These are phyloP conservation scores for Aspergillus sp. DNA, from an alignment of 2,329 filamentous ascomycete species.

Conservation along the genomic window DNA sequence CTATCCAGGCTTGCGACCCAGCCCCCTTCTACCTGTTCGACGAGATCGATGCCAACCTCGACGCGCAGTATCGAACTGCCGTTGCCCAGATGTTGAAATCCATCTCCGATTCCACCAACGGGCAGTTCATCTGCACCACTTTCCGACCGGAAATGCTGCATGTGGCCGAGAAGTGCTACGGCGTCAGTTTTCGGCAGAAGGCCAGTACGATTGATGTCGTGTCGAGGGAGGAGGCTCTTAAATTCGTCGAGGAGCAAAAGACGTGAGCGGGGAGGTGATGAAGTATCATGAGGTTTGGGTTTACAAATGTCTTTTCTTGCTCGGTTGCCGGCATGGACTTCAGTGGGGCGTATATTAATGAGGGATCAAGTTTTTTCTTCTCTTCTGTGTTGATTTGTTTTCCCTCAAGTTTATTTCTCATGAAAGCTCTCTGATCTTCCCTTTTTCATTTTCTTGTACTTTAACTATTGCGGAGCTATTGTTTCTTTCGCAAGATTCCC, in stretches of 20 bases:
- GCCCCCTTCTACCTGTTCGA: constrained; percentile 99
- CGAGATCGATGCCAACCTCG: constrained; percentile 96
- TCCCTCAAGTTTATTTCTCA: background rate
- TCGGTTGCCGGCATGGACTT: constrained; percentile 13
- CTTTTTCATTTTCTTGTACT: constrained; percentile 7
- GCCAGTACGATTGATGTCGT: constrained; percentile 93
- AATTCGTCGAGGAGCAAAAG: constrained; percentile 88
- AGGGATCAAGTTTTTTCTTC: constrained; percentile 6
- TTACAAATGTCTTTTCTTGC: constrained; percentile 4
- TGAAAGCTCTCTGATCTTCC: background rate
- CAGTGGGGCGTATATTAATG: constrained; percentile 14
- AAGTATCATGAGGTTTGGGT: background rate
- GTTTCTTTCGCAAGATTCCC: constrained; percentile 18
- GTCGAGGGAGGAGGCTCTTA: constrained; percentile 78
- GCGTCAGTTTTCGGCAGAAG: constrained; percentile 87
- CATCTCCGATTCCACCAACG: constrained; percentile 61
- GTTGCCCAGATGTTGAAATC: constrained; percentile 85
- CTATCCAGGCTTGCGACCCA: constrained; percentile 96
- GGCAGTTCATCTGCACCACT: constrained; percentile 97
- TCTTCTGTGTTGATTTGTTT: constrained; percentile 3
- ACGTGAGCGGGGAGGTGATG: constrained; percentile 23
- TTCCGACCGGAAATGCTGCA: constrained; percentile 96
- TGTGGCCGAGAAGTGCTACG: constrained; percentile 96
- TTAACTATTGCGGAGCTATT: background rate
- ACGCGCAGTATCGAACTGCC: constrained; percentile 95